phyloP scores from a whole-genome alignment of 1,139 yeast genomes.

The Magnusiomyces suaveolens region DNA sequence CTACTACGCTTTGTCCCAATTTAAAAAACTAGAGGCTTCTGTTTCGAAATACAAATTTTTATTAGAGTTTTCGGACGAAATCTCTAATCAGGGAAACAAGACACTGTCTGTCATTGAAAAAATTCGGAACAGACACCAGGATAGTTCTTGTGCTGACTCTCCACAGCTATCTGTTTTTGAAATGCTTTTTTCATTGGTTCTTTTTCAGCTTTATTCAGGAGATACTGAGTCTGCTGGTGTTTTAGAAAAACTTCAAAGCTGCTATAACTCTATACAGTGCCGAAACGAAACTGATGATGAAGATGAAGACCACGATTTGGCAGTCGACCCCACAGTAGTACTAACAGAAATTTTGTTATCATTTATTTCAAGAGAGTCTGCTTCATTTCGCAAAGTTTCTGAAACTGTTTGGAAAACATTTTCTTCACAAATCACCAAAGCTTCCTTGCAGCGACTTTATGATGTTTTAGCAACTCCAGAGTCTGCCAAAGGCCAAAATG shows the following conservation, averaged over 20 bases:
- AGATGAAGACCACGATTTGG: constrained; percentile 27
- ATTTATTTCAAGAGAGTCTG: constrained; percentile 62
- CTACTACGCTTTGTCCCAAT: constrained; percentile 23
- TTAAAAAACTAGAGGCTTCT: constrained; percentile 19
- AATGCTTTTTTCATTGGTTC: constrained; percentile 63
- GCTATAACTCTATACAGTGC: constrained; percentile 29
- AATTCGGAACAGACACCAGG: constrained; percentile 36
- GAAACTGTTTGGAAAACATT: constrained; percentile 67
- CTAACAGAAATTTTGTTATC: constrained; percentile 74
- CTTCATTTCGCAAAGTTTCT: constrained; percentile 61
- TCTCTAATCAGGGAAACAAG: constrained; percentile 39
- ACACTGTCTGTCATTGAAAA: constrained; percentile 43
- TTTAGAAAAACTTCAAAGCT: constrained; percentile 53
- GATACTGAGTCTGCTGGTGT: constrained; percentile 65
- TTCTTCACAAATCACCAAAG: constrained; percentile 39
- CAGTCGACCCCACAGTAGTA: constrained; percentile 45
- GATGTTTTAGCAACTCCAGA: constrained; percentile 69
- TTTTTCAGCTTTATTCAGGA: constrained; percentile 70
- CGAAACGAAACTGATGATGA: constrained; percentile 16
- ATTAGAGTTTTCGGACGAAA: constrained; percentile 31
- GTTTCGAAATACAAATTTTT: constrained; percentile 16
- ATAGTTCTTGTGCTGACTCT: constrained; percentile 35
- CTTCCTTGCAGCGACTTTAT: constrained; percentile 49
- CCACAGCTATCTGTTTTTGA: constrained; percentile 49
- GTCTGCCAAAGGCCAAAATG: constrained; percentile 70